Conservation (phyloP, 768 basidiomycete genomes). For the Sutorius australiensis region DNA sequence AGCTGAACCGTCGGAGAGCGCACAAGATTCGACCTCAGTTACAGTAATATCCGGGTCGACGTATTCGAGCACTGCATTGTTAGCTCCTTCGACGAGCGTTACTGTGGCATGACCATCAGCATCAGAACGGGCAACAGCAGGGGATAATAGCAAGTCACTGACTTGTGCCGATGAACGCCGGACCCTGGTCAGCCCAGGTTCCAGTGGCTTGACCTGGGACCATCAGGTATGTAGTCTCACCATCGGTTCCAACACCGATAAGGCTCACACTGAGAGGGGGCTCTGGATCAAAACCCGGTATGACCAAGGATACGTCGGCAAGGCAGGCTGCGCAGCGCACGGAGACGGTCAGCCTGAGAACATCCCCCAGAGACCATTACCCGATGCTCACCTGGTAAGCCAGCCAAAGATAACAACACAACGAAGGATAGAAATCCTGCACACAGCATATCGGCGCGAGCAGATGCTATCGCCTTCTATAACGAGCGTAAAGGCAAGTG, state of each 20-base stretch:
- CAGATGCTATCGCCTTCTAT: neutral
- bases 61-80: neutral
- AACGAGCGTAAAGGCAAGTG: neutral
- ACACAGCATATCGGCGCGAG: neutral
- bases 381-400: neutral
- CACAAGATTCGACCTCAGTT: neutral
- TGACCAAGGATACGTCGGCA: slow-evolving; percentile 34
- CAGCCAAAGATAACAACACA: slow-evolving; percentile 4
- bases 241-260: slow-evolving; percentile 40
- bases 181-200: slow-evolving; percentile 22
- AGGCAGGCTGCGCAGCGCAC: neutral
- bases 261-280: slow-evolving; percentile 37
- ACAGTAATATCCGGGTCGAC: neutral
- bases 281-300: slow-evolving; percentile 43
- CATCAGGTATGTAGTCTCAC: slow-evolving; percentile 42
- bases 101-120: neutral
- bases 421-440: neutral
- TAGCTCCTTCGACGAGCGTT: neutral
- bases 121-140: neutral
- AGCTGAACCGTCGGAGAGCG: neutral
- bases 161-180: slow-evolving; percentile 35
- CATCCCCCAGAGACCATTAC: neutral
- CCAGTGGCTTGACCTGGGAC: slow-evolving; percentile 36
- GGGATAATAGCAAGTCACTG: neutral
- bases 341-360: neutral